A percentile compares a stretch with the other conserved stretches of the same genome.
phyloP scores from a whole-genome alignment of 2,329 filamentous ascomycete species.

The Trichoderma lentiforme region DNA sequence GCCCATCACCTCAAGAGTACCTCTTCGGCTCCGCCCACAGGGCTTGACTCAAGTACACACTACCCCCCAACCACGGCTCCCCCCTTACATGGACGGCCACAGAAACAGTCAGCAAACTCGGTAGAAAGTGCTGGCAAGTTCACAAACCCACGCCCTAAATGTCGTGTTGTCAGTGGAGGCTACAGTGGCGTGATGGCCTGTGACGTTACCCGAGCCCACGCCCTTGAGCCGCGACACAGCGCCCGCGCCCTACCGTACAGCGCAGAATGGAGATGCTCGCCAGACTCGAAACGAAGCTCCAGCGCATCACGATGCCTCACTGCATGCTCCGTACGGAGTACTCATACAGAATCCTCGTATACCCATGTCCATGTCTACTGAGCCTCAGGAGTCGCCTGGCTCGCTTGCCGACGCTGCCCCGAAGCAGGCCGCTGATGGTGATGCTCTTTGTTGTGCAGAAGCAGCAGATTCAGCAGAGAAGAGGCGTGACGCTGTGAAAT shows the following conservation, averaged over 20 bases:
- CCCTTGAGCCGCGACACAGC: neutral
- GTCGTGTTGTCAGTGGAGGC: conserved; percentile 16
- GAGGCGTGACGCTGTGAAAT: neutral
- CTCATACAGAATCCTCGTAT: neutral
- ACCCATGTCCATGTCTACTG: neutral
- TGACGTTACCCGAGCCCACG: conserved; percentile 7
- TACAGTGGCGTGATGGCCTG: conserved; percentile 18
- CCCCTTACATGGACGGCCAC: neutral
- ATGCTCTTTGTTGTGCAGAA: neutral
- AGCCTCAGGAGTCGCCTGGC: neutral
- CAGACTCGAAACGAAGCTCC: neutral
- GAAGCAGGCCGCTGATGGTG: neutral
- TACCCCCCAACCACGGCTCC: neutral
- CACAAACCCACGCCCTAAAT: conserved; percentile 8
- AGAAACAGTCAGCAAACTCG: neutral
- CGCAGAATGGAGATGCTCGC: neutral
- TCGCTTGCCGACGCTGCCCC: neutral
- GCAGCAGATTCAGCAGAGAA: neutral
- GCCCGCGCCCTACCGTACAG: neutral
- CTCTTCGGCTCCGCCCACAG: neutral
- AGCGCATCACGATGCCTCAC: neutral
- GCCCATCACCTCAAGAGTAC: neutral
- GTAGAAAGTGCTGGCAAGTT: neutral
- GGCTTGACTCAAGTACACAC: neutral
- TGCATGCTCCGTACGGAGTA: neutral